These are phyloP conservation scores for Pseudogymnoascus sp. DNA, from an alignment of 2,329 filamentous ascomycete genomes.

Conservation along the genomic window DNA sequence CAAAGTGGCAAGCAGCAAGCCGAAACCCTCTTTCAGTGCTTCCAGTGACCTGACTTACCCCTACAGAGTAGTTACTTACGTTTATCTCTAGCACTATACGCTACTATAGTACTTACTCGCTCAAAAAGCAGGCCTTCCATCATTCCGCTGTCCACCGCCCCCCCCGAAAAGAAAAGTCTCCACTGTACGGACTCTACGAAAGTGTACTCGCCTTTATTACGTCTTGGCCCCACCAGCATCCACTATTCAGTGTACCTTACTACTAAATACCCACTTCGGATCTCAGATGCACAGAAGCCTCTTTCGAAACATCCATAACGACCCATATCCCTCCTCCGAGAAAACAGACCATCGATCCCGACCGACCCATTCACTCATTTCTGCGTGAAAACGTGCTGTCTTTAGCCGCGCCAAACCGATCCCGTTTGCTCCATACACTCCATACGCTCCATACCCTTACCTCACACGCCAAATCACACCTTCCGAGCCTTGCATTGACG, in stretches of 20 bases:
- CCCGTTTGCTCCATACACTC: neutral
- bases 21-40: neutral
- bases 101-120: neutral
- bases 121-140: neutral
- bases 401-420: slow-evolving; percentile 1
- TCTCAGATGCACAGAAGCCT: neutral
- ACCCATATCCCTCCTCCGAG: neutral
- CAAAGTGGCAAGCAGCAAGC: neutral
- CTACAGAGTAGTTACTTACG: neutral
- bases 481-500: neutral
- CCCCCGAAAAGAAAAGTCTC: neutral
- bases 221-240: neutral
- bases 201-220: neutral
- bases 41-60: neutral
- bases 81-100: neutral
- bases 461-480: neutral
- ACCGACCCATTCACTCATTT: neutral
- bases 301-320: neutral
- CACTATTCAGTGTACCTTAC: neutral
- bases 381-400: neutral
- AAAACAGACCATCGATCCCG: neutral
- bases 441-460: neutral
- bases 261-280: neutral
- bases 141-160: neutral
- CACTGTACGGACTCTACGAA: neutral